Evolutionary conservation across 2,329 filamentous ascomycete species (phyloP).

Genomic region (Tolypocladium nubicola): DNA sequence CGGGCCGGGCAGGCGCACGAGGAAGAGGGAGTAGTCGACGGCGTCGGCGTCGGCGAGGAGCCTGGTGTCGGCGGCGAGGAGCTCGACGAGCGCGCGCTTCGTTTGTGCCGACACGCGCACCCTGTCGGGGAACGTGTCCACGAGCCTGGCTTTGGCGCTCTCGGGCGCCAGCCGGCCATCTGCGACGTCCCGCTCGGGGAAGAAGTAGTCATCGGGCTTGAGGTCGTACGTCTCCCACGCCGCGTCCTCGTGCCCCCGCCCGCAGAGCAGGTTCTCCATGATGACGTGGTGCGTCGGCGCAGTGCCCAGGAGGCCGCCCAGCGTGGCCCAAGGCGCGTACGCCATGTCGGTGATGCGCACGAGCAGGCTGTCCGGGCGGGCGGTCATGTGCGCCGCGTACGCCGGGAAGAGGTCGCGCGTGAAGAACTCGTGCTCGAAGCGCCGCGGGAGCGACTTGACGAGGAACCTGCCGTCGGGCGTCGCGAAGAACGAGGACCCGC

Average conservation of each 20-base stretch:
- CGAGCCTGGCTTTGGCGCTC: slow-evolving; percentile 53
- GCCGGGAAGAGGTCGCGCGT: slow-evolving; percentile 52
- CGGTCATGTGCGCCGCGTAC: slow-evolving; percentile 54
- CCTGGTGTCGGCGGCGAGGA: slow-evolving; percentile 50
- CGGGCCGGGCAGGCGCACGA: slow-evolving; percentile 38
- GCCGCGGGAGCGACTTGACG: slow-evolving; percentile 59
- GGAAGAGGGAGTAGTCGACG: slow-evolving; percentile 66
- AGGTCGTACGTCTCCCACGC: slow-evolving; percentile 65
- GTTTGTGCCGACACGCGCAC: slow-evolving; percentile 44
- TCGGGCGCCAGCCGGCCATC: slow-evolving; percentile 52
- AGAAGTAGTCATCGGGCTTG: slow-evolving; percentile 67
- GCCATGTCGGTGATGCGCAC: slow-evolving; percentile 65
- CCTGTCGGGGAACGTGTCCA: slow-evolving; percentile 58
- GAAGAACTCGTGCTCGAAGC: slow-evolving; percentile 63
- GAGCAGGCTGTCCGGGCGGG: slow-evolving; percentile 49
- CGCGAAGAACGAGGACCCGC: slow-evolving; percentile 65
- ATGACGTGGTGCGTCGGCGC: slow-evolving; percentile 64
- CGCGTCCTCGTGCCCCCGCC: slow-evolving; percentile 35
- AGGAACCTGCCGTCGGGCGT: slow-evolving; percentile 57
- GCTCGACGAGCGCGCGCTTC: slow-evolving; percentile 42
- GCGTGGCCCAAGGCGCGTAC: slow-evolving; percentile 38
- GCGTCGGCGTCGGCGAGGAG: slow-evolving; percentile 53
- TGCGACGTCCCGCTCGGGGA: slow-evolving; percentile 61
- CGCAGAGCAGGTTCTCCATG: slow-evolving; percentile 66
- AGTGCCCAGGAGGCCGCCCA: slow-evolving; percentile 49